Conservation (phyloP, 192 early-diverging fungal species). For the Jimgerdemannia lactiflua region DNA sequence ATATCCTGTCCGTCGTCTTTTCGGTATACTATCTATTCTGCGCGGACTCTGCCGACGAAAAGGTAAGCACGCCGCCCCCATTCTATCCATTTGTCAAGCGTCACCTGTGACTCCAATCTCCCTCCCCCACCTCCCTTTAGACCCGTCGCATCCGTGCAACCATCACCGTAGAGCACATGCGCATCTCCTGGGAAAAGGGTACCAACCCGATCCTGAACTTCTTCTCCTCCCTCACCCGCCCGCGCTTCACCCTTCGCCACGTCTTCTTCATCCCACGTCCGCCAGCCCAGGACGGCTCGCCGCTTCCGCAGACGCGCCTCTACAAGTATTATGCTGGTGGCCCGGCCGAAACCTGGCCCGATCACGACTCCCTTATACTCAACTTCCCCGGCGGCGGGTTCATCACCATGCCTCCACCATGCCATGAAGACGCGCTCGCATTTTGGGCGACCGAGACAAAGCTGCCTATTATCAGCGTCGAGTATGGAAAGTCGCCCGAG, state of each 20-base stretch:
- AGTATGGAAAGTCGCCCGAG: conserved; percentile 96
- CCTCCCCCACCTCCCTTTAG: conserved; percentile 17
- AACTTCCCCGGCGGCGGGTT: conserved; percentile 88
- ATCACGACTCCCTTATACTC: conserved; percentile 46
- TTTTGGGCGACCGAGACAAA: conserved; percentile 73
- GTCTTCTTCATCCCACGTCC: conserved; percentile 27
- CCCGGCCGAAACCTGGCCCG: conserved; percentile 19
- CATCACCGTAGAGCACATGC: conserved; percentile 82
- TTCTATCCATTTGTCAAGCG: background rate
- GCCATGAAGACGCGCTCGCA: conserved; percentile 84
- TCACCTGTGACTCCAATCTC: background rate
- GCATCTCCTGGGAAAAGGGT: conserved; percentile 88
- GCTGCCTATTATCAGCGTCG: conserved; percentile 74
- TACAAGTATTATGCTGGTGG: conserved; percentile 58
- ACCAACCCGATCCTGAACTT: conserved; percentile 64
- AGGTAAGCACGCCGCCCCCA: conserved; percentile 38
- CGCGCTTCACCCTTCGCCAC: conserved; percentile 30
- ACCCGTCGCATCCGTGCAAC: conserved; percentile 69
- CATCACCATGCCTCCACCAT: conserved; percentile 82
- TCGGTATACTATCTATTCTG: conserved; percentile 81
- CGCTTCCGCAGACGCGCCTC: conserved; percentile 31
- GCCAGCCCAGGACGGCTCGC: conserved; percentile 19
- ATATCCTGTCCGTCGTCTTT: conserved; percentile 77
- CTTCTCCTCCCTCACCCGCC: conserved; percentile 42
- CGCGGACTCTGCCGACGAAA: conserved; percentile 81